Percentiles rank a stretch among this genome's conserved stretches.
These are phyloP conservation scores for Ascochyta lentis DNA, from an alignment of 2,329 filamentous ascomycete species.

Conservation along the genomic window DNA sequence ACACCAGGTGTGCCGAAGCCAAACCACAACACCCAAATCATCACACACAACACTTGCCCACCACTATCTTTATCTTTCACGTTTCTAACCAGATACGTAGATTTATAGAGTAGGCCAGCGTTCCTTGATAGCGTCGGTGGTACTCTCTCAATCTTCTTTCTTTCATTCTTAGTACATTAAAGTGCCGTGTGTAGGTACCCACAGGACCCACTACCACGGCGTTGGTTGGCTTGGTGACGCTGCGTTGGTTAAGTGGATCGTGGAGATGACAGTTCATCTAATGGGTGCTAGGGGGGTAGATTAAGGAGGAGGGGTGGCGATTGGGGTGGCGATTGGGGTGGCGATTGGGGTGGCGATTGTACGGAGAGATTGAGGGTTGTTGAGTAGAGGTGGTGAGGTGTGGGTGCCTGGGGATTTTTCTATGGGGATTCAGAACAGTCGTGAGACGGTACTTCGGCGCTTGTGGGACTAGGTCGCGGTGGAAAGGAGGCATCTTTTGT, in stretches of 20 bases:
- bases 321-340: no score
- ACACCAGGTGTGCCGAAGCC: no score
- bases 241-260: neutral
- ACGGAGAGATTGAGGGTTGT: neutral
- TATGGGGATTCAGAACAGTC: neutral
- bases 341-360: conserved; percentile 10
- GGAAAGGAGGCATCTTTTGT: no score
- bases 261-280: conserved; percentile 15
- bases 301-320: conserved; percentile 6
- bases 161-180: no score
- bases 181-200: neutral
- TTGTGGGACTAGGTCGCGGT: neutral
- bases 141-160: no score
- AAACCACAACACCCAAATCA: no score
- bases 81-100: no score
- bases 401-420: conserved; percentile 3
- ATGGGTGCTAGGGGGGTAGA: conserved; percentile 5
- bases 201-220: conserved; percentile 3
- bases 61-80: no score
- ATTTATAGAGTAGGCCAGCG: no score
- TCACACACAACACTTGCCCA: no score
- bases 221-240: conserved; percentile 8
- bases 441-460: conserved; percentile 4
- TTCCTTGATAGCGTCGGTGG: no score
- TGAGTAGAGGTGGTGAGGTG: no score